phyloP scores from a whole-genome alignment of 2,329 filamentous ascomycete genomes.

The Fusarium oligoseptatum region DNA sequence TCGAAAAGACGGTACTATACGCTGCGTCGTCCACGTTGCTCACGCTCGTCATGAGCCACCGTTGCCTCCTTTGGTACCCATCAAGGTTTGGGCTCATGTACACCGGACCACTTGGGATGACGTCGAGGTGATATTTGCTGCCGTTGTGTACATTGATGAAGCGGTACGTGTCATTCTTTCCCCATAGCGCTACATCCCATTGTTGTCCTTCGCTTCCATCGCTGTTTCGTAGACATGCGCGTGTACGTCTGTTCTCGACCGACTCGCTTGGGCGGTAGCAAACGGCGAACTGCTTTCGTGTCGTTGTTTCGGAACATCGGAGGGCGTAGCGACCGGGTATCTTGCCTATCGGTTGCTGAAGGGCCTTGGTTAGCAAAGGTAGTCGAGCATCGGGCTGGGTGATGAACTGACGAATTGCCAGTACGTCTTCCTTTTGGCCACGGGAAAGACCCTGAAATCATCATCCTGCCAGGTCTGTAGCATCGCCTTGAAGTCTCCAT shows the following conservation, averaged over 20 bases:
- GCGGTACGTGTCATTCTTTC: constrained; percentile 40
- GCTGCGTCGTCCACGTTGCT: constrained; percentile 48
- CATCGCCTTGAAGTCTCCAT: constrained; percentile 36
- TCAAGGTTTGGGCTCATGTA: constrained; percentile 47
- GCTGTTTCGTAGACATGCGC: constrained; percentile 45
- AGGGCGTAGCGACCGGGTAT: constrained; percentile 46
- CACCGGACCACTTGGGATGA: constrained; percentile 47
- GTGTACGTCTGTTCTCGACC: constrained; percentile 42
- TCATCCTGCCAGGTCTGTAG: constrained; percentile 31
- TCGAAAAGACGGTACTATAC: constrained; percentile 49
- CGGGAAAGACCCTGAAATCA: constrained; percentile 41
- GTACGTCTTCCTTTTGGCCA: constrained; percentile 3
- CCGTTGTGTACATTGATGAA: constrained; percentile 50
- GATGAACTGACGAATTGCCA: constrained; percentile 10
- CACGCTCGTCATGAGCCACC: constrained; percentile 50
- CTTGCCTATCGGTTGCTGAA: constrained; percentile 44
- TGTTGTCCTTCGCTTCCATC: constrained; percentile 47
- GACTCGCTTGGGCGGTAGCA: constrained; percentile 44
- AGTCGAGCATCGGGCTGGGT: not conserved
- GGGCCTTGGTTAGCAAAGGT: constrained; percentile 40
- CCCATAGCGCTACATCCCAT: constrained; percentile 50
- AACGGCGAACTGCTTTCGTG: constrained; percentile 47
- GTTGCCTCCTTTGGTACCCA: constrained; percentile 46
- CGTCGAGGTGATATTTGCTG: constrained; percentile 49
- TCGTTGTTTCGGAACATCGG: constrained; percentile 45